Conservation (phyloP, 2,329 filamentous ascomycete species). For the Alternaria sp. region DNA sequence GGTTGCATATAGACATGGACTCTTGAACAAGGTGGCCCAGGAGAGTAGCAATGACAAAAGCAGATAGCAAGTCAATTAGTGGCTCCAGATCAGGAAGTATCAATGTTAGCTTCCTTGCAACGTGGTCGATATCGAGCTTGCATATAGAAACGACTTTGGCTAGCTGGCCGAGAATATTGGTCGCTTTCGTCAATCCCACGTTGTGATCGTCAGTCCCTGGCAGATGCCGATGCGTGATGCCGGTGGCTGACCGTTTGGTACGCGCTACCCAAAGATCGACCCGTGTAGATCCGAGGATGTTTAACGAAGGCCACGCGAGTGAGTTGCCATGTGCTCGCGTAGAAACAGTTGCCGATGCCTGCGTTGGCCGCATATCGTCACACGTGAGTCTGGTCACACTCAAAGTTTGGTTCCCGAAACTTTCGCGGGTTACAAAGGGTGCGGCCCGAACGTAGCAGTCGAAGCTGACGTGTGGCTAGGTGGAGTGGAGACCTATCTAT, state of each 20-base stretch:
- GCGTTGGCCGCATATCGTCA: neutral
- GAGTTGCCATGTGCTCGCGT: neutral
- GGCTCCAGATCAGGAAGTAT: neutral
- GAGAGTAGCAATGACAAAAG: neutral
- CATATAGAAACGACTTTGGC: neutral
- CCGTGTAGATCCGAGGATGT: neutral
- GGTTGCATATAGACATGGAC: neutral
- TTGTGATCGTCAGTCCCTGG: slow-evolving; percentile 9
- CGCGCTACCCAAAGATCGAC: slow-evolving; percentile 4
- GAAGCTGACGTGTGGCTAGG: neutral
- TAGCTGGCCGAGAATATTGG: neutral
- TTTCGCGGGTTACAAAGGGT: neutral
- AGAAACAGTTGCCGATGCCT: neutral
- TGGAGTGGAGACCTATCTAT: neutral
- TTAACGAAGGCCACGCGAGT: slow-evolving; percentile 1
- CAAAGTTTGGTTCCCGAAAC: slow-evolving; percentile 9
- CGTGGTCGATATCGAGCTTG: neutral
- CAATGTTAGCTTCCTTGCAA: neutral
- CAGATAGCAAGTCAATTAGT: neutral
- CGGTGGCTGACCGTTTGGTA: slow-evolving; percentile 12
- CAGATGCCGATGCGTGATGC: slow-evolving; percentile 7
- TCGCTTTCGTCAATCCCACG: neutral
- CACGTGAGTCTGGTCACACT: neutral
- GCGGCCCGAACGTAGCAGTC: neutral
- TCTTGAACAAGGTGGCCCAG: neutral